These are phyloP conservation scores for Blastomyces percursus DNA, from an alignment of 2,329 filamentous ascomycete genomes.

Conservation along the genomic window DNA sequence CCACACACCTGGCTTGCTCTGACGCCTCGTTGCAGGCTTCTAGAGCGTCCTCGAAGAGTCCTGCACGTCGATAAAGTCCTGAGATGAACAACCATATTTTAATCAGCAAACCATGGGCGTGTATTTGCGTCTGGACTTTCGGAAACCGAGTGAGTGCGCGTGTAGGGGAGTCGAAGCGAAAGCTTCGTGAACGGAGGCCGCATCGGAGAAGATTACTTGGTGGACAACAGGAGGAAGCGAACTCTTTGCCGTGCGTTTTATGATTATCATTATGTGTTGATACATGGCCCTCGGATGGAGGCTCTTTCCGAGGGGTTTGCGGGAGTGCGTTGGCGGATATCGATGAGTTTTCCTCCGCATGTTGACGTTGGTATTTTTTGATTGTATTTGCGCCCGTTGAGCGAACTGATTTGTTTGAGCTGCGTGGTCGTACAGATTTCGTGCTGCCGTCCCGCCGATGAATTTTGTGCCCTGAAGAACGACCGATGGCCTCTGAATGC, in stretches of 20 bases:
- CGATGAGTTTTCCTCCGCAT: neutral
- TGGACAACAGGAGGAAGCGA: slow-evolving; percentile 26
- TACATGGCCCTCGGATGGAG: slow-evolving; percentile 17
- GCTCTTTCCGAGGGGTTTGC: neutral
- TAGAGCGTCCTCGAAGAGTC: slow-evolving; percentile 66
- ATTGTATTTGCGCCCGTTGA: neutral
- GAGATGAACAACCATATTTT: slow-evolving; percentile 87
- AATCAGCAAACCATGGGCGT: slow-evolving; percentile 51
- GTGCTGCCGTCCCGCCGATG: slow-evolving; percentile 26
- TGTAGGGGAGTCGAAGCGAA: slow-evolving; percentile 32
- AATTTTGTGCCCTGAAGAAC: slow-evolving; percentile 20
- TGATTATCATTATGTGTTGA: slow-evolving; percentile 30
- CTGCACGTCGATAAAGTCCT: slow-evolving; percentile 73
- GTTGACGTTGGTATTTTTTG: slow-evolving; percentile 5
- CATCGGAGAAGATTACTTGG: slow-evolving; percentile 37
- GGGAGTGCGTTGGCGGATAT: neutral
- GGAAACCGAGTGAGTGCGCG: slow-evolving; percentile 40
- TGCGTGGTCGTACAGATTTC: slow-evolving; percentile 18
- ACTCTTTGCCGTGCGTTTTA: slow-evolving; percentile 25
- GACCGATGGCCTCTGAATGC: slow-evolving; percentile 13
- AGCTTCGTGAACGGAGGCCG: slow-evolving; percentile 26
- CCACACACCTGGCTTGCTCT: slow-evolving; percentile 60
- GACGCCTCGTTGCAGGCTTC: slow-evolving; percentile 72
- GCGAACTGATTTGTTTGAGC: slow-evolving; percentile 16
- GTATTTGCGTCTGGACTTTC: slow-evolving; percentile 41